Evolutionary conservation across 805 yeast species (phyloP), one percentile per base, ranked within the genome.

Genomic region (Cephaloascus albidus): DNA sequence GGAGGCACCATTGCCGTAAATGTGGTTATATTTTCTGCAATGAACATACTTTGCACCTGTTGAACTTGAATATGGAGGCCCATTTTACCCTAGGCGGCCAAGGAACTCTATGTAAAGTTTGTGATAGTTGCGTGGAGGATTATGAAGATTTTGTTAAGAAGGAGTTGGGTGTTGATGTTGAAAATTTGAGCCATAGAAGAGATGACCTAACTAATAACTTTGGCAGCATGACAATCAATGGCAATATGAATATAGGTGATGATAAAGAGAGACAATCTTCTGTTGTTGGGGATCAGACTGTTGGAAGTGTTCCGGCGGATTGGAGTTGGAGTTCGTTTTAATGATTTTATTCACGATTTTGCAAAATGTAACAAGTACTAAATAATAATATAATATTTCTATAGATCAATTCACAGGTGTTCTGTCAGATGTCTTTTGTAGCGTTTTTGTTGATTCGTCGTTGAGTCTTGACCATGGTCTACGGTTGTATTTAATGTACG

Each of bases 11-110:
- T 62, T 85, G 95, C 55, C 73, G 95, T 39, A 80, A 81, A 54
- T 85, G 95, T 57, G 95, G 95, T 30, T 86, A 83, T 33, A 74
- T 85, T 17, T 85, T 76, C 51, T 85, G 95, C 57, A 75, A 77
- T 27, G 76, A 72, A 43, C 89, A 85, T 57, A 70, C 80, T 3
- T 62, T 72, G 5, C 80, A 76, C 49, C 64, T 64, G 62, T 55
- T 75, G 45, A 68, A 78, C 60, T 65, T 76, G 52, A 65, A 78
- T 53, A 63, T 70, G 50, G 55, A 74, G 58, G 76, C 93, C 28
- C 76, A 76, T 46, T 78, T 78, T 46, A 71, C 78, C 48, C 75
- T 81, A 40, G 86, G 81, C 17, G 79, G 84, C 4, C 61, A 77
- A 38, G 90, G 90, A 3, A 64, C 74, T 12, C 61, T 81, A 20